A percentile compares a stretch with the other conserved stretches of the same genome.
Conservation (phyloP, 1,284 basidiomycete species). For the Sanguinoderma infundibulare region DNA sequence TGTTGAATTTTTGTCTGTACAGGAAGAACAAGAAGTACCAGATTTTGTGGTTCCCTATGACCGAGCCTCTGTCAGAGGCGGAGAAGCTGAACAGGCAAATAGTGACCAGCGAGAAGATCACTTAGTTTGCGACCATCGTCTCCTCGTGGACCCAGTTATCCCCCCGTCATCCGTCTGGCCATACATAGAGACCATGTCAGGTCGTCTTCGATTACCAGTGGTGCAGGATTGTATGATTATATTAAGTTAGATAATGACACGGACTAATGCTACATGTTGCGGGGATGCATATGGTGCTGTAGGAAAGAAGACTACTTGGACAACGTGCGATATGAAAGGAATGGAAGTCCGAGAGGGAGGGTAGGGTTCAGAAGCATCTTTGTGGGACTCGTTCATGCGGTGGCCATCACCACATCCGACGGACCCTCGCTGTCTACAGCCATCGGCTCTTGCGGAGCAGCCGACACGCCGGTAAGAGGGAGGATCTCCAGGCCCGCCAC, state of each 20-base stretch:
- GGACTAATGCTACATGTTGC: neutral
- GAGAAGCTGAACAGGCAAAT: slow-evolving; percentile 54
- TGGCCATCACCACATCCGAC: slow-evolving; percentile 47
- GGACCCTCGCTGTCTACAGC: slow-evolving; percentile 12
- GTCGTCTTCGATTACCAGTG: neutral
- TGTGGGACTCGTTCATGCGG: slow-evolving; percentile 26
- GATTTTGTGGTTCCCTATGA: slow-evolving; percentile 74
- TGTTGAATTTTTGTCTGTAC: slow-evolving; percentile 10
- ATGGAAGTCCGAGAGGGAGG: neutral
- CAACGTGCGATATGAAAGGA: neutral
- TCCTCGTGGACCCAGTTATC: neutral
- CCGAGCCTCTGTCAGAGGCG: slow-evolving; percentile 52
- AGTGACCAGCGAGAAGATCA: slow-evolving; percentile 50
- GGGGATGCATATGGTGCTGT: neutral
- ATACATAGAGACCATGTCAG: neutral
- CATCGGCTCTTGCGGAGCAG: slow-evolving; percentile 16
- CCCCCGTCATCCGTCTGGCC: neutral
- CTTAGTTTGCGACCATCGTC: neutral
- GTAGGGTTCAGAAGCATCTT: neutral
- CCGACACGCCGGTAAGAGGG: slow-evolving; percentile 38
- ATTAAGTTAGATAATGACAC: neutral
- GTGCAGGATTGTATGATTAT: neutral
- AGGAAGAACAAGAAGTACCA: slow-evolving; percentile 64
- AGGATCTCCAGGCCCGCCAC: slow-evolving; percentile 75
- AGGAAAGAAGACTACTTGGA: neutral